phyloP scores from a whole-genome alignment of 1,284 basidiomycete species.

The Trichosporon sp. region DNA sequence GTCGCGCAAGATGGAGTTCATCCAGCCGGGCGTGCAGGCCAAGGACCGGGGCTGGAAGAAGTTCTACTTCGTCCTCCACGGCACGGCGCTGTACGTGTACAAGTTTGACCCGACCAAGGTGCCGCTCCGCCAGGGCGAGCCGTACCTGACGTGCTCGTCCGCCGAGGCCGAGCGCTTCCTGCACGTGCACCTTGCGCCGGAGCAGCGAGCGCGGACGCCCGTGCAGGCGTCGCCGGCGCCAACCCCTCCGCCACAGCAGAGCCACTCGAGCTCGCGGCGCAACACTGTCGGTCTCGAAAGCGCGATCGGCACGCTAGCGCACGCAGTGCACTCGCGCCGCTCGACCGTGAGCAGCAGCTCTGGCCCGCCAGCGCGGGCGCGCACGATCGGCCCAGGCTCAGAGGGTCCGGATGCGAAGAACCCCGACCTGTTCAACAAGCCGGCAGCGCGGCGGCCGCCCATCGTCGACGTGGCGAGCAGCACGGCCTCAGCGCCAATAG shows the following conservation, averaged over 20 bases:
- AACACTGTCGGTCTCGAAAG: conserved; percentile 13
- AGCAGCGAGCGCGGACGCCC: conserved; percentile 25
- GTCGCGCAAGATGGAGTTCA: conserved; percentile 93
- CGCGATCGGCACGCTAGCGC: conserved; percentile 6
- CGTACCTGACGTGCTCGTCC: conserved; percentile 18
- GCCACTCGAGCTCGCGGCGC: conserved; percentile 10
- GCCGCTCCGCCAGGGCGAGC: conserved; percentile 32
- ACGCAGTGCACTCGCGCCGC: conserved; percentile 4
- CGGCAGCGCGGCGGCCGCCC: background rate
- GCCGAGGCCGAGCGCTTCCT: conserved; percentile 41
- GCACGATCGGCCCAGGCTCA: background rate
- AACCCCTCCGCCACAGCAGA: background rate
- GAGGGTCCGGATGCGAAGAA: conserved; percentile 30
- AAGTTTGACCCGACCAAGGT: conserved; percentile 55
- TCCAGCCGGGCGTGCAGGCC: conserved; percentile 62
- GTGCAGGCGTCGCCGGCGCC: background rate
- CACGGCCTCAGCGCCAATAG: conserved; percentile 20
- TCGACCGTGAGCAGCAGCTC: conserved; percentile 1
- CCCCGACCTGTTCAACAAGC: conserved; percentile 31
- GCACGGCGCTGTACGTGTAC: conserved; percentile 82
- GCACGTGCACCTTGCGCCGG: conserved; percentile 48
- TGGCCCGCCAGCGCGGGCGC: conserved; percentile 1
- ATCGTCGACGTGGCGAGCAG: conserved; percentile 12
- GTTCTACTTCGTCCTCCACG: conserved; percentile 84
- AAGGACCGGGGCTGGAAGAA: conserved; percentile 87